Evolutionary conservation across 1,284 basidiomycete genomes (phyloP), one percentile per base, ranked within the genome.

Genomic region (Trametes hirsuta): DNA sequence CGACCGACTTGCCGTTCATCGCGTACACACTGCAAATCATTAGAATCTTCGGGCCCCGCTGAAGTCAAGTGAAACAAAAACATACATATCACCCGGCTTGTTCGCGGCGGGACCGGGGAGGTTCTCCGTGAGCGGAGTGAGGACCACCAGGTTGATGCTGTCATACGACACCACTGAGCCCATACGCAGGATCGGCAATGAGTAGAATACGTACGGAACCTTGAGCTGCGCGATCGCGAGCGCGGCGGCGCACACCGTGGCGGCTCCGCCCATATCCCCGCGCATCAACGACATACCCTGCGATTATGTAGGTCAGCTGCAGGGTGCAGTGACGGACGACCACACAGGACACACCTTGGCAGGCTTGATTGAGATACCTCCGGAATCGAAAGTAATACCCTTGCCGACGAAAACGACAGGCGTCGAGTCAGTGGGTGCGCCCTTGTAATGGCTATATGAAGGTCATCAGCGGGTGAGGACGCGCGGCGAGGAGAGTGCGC

Each of bases 321-420:
- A 12, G 14, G 45, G 12, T 53, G 66, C 6, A 55, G 4, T 37
- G 18, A 36, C 22, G 45, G 34, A 34, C 24, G 34, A 34, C 39
- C 12, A 59, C n/a, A 15, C n/a, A 5, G 24, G 46, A 79, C 84
- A 69, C 75, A 93, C 93, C 34, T 83, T 81, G 41, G 82, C 75
- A 18, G 90, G 85, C 77, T 96, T 96, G 73, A 96, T 76, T 61
- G 88, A 91, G 73, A 96, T 95, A 68, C 94, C 94, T 79, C 94
- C 94, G 5, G 88, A 87, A 74, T 95, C 93, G 63, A 94, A 94
- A 5, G 92, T 94, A 71, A 95, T 90, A 58, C 93, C 94, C 69
- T 96, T 96, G 47, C 94, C 94, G 44, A 96, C 92, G 59, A 95
- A 83, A 1, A 87, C 89, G 4, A 94, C 78, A 9, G 91, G 91